Percentiles rank a stretch among this genome's conserved stretches.
Evolutionary conservation across 2,329 filamentous ascomycete species (phyloP).

Genomic region (Cercospora berteroae): DNA sequence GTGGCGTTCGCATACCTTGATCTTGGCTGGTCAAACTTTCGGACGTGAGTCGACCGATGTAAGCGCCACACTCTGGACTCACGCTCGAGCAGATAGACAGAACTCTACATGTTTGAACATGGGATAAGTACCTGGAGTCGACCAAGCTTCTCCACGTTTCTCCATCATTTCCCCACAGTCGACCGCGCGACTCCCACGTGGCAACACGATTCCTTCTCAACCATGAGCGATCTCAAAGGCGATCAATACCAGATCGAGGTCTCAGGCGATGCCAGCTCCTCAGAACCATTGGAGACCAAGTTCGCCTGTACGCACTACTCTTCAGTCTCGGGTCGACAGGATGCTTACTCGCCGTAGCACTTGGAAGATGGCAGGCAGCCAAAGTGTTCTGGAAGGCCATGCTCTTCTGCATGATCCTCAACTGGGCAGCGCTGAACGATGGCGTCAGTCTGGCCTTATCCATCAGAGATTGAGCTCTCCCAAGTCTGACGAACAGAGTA

Average conservation of each 20-base stretch:
- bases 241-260: slow-evolving; percentile 8
- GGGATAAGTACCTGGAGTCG: slow-evolving; percentile 8
- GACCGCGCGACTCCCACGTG: slow-evolving; percentile 4
- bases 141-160: slow-evolving; percentile 13
- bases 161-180: slow-evolving; percentile 3
- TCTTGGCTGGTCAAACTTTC: not conserved
- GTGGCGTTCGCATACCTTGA: not conserved
- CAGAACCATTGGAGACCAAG: slow-evolving; percentile 10
- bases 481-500: not conserved
- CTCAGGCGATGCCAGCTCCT: not conserved
- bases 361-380: slow-evolving; percentile 22
- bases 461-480: not conserved
- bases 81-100: not conserved
- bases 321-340: not conserved
- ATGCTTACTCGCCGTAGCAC: slow-evolving; percentile 11
- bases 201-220: not conserved
- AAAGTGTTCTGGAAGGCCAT: slow-evolving; percentile 24
- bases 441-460: not conserved
- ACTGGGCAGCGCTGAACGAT: slow-evolving; percentile 25
- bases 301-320: slow-evolving; percentile 10
- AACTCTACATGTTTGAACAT: not conserved
- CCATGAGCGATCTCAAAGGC: slow-evolving; percentile 12
- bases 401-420: slow-evolving; percentile 23
- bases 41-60: not conserved
- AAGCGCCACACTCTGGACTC: not conserved